These are phyloP conservation scores for Microdochium trichocladiopsis DNA, from an alignment of 2,329 filamentous ascomycete genomes.

Conservation along the genomic window DNA sequence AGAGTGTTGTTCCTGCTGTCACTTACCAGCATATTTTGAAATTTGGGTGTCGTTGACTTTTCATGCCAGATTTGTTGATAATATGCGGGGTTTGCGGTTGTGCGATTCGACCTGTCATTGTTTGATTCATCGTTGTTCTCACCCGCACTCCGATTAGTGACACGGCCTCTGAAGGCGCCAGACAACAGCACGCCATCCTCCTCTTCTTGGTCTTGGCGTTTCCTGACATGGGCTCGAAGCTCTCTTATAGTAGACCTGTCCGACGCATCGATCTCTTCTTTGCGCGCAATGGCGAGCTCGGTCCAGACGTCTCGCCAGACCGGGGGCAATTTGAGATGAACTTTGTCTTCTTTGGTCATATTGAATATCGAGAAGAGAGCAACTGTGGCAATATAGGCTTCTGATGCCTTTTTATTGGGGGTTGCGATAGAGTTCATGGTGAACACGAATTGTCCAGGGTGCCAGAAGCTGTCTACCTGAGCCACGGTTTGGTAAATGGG, in stretches of 20 bases:
- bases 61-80: slow-evolving; percentile 53
- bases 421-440: slow-evolving; percentile 72
- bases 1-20: background rate
- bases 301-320: slow-evolving; percentile 82
- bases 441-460: slow-evolving; percentile 51
- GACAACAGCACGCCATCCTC: slow-evolving; percentile 71
- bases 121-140: slow-evolving; percentile 41
- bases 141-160: slow-evolving; percentile 33
- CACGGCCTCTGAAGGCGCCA: slow-evolving; percentile 64
- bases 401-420: slow-evolving; percentile 72
- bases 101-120: slow-evolving; percentile 34
- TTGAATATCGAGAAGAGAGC: slow-evolving; percentile 78
- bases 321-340: slow-evolving; percentile 68
- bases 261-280: slow-evolving; percentile 58
- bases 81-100: slow-evolving; percentile 33
- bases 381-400: slow-evolving; percentile 75
- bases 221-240: slow-evolving; percentile 63
- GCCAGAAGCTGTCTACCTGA: slow-evolving; percentile 36
- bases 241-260: slow-evolving; percentile 64
- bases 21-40: slow-evolving; percentile 69
- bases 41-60: slow-evolving; percentile 52
- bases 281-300: slow-evolving; percentile 67
- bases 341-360: slow-evolving; percentile 76
- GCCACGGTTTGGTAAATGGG: slow-evolving; percentile 13
- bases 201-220: slow-evolving; percentile 60